These are phyloP conservation scores for Vinca minor DNA, from an alignment of 257 asterid genomes.

Conservation along the genomic window DNA sequence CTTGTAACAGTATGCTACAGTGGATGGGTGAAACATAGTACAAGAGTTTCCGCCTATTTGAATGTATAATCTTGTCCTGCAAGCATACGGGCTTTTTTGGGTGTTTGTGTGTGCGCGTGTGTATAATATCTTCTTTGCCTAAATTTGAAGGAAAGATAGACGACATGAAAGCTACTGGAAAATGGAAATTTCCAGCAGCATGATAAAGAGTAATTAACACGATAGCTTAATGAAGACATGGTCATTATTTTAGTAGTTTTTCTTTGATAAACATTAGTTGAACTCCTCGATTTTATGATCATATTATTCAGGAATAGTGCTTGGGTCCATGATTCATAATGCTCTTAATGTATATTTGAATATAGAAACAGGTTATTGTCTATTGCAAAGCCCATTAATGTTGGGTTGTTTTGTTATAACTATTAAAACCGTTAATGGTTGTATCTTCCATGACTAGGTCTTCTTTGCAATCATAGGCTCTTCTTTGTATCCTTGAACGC, in stretches of 20 bases:
- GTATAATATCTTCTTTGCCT: not conserved
- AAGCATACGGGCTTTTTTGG: not conserved
- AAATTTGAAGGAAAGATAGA: not conserved
- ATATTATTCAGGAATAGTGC: not conserved
- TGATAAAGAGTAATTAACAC: not conserved
- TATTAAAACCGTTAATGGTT: not conserved
- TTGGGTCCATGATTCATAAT: not conserved
- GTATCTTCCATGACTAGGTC: no score
- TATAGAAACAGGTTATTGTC: not conserved
- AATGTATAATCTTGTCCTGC: not conserved
- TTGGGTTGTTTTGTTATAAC: not conserved
- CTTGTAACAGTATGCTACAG: not conserved
- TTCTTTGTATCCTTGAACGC: no score
- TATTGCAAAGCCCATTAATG: not conserved
- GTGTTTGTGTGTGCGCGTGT: no score
- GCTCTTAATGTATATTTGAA: not conserved
- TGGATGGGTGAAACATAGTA: not conserved
- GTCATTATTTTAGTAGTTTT: not conserved
- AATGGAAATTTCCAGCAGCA: not conserved
- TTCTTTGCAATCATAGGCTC: no score
- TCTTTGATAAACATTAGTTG: not conserved
- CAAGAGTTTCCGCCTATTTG: not conserved
- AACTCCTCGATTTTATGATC: no score
- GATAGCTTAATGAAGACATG: not conserved
- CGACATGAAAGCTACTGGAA: not conserved